Conservation (phyloP, 345 rosid genomes). For the Brassica carinata region DNA sequence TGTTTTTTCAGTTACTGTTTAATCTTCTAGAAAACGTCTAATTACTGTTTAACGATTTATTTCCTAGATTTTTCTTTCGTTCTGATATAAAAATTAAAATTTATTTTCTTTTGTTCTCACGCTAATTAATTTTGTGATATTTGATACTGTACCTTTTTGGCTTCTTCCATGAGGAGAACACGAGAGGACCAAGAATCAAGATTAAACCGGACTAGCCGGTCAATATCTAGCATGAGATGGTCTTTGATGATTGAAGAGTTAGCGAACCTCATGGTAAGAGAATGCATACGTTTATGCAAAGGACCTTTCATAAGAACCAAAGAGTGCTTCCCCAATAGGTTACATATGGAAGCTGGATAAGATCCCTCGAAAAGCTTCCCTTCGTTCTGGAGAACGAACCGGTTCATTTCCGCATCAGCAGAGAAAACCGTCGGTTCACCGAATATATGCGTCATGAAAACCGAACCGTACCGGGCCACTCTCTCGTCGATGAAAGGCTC, state of each 20-base stretch:
- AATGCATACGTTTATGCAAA: constrained; percentile 93
- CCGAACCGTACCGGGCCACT: constrained; percentile 69
- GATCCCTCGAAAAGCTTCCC: constrained; percentile 85
- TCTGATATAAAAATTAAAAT: neutral
- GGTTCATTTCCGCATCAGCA: constrained; percentile 84
- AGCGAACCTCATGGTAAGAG: constrained; percentile 91
- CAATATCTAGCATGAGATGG: constrained; percentile 80
- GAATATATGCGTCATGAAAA: constrained; percentile 85
- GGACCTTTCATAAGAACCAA: constrained; percentile 85
- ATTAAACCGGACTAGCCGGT: constrained; percentile 89
- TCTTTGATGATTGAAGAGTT: constrained; percentile 72
- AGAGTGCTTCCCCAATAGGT: constrained; percentile 86
- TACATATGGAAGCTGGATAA: constrained; percentile 92
- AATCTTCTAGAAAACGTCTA: too few relatives aligned
- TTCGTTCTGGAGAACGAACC: constrained; percentile 83
- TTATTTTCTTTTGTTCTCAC: neutral
- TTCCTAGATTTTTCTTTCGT: neutral
- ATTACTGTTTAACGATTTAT: neutral
- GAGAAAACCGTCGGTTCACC: constrained; percentile 90
- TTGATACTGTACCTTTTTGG: constrained; percentile 88
- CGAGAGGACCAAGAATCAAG: constrained; percentile 84
- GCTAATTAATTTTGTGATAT: neutral
- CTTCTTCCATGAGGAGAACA: constrained; percentile 91
- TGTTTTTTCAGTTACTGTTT: too few relatives aligned
- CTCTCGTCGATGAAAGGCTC: constrained; percentile 94